These are phyloP conservation scores for Quercus mongolica DNA, from an alignment of 306 rosid species.

Conservation along the genomic window DNA sequence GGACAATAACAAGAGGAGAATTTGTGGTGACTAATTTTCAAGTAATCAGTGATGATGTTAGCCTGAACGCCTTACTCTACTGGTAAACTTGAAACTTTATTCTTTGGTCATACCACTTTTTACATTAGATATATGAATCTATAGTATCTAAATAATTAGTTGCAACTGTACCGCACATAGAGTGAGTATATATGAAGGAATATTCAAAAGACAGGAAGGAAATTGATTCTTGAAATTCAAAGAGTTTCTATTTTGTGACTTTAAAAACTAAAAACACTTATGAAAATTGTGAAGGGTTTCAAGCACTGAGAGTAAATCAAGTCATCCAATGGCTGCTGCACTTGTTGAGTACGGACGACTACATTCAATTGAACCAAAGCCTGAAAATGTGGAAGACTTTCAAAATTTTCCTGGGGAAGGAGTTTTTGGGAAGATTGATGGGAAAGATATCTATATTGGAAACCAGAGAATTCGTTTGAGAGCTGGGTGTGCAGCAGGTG, in stretches of 20 bases:
- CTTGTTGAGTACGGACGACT: constrained; percentile 75
- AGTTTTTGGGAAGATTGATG: constrained; percentile 64
- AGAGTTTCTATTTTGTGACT: not conserved
- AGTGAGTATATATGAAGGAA: not conserved
- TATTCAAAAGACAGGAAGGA: not conserved
- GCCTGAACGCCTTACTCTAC: constrained; percentile 56
- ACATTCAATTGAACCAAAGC: constrained; percentile 58
- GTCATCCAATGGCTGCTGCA: constrained; percentile 93
- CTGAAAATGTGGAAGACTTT: constrained; percentile 72
- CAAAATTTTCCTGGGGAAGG: constrained; percentile 92
- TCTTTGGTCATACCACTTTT: not conserved
- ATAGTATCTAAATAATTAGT: too few species aligned
- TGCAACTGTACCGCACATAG: too few species aligned
- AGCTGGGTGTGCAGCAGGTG: constrained; percentile 65
- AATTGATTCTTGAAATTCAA: not conserved
- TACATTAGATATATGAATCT: too few species aligned
- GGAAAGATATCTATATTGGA: constrained; percentile 64
- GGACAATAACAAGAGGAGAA: constrained; percentile 89
- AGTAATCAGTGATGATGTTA: constrained; percentile 53
- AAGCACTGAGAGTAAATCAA: constrained; percentile 89
- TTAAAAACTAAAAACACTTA: not conserved
- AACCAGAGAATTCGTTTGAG: constrained; percentile 60
- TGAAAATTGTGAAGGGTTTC: constrained; percentile 60
- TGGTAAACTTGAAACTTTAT: constrained; percentile 44
- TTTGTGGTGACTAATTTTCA: constrained; percentile 62